Evolutionary conservation across 495 filamentous ascomycete genomes (phyloP).

Genomic region (Trichoderma parareesei): DNA sequence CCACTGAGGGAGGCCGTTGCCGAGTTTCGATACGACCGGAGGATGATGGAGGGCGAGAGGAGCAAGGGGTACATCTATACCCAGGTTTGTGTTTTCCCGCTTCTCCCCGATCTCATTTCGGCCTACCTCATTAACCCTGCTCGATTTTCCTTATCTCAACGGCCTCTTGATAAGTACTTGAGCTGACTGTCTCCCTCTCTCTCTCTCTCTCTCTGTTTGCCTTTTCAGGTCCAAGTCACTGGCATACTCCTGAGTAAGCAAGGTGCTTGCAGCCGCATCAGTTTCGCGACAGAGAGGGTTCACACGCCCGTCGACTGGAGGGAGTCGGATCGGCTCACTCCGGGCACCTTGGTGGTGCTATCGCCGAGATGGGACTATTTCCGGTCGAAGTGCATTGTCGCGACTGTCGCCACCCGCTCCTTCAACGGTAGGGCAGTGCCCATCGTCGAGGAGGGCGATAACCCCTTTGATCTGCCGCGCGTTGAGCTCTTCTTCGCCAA

Average conservation of each 20-base stretch:
- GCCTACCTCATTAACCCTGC: too few relatives aligned
- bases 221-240: slow-evolving; percentile 53
- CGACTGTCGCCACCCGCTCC: slow-evolving; percentile 64
- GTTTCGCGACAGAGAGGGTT: slow-evolving; percentile 61
- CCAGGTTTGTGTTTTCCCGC: slow-evolving; percentile 40
- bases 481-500: slow-evolving; percentile 69
- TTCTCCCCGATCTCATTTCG: neutral
- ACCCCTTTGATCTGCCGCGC: slow-evolving; percentile 42
- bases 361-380: slow-evolving; percentile 59
- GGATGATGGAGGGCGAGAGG: slow-evolving; percentile 44
- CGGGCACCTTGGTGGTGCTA: slow-evolving; percentile 64
- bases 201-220: slow-evolving; percentile 2
- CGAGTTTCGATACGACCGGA: slow-evolving; percentile 33
- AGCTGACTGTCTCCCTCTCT: neutral
- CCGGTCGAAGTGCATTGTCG: slow-evolving; percentile 56
- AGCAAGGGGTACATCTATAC: slow-evolving; percentile 59
- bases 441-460: slow-evolving; percentile 19
- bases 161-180: neutral
- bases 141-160: neutral
- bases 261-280: slow-evolving; percentile 59
- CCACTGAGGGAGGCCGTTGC: slow-evolving; percentile 52
- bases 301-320: slow-evolving; percentile 68
- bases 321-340: slow-evolving; percentile 62
- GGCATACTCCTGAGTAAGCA: slow-evolving; percentile 52
- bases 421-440: slow-evolving; percentile 46